Conservation (phyloP, 2,329 filamentous ascomycete species). For the Clonostachys chloroleuca region DNA sequence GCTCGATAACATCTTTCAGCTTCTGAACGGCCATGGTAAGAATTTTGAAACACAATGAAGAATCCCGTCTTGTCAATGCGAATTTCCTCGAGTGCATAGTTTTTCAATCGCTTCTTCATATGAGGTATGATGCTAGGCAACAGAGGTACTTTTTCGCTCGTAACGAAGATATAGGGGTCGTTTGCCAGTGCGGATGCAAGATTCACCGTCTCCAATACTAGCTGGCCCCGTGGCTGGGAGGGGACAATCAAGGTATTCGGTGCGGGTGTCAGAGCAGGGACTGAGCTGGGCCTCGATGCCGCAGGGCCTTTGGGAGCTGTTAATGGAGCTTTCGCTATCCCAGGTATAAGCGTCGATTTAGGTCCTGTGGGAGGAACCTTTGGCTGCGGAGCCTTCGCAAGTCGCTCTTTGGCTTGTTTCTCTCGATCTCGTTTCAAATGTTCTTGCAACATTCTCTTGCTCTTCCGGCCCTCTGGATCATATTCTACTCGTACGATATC, state of each 20-base stretch:
- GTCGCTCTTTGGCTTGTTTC: constrained; percentile 40
- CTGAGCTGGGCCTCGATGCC: constrained; percentile 36
- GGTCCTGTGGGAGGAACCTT: constrained; percentile 31
- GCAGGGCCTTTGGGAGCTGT: constrained; percentile 86
- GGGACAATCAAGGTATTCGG: constrained; percentile 17
- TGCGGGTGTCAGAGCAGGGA: constrained; percentile 8
- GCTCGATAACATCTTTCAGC: constrained; percentile 74
- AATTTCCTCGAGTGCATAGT: constrained; percentile 76
- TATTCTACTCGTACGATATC: constrained; percentile 77
- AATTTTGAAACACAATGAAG: constrained; percentile 86
- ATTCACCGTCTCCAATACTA: constrained; percentile 59
- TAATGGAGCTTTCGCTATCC: constrained; percentile 55
- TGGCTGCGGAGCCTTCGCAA: constrained; percentile 14
- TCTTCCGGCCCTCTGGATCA: constrained; percentile 83
- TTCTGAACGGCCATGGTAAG: constrained; percentile 70
- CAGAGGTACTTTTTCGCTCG: constrained; percentile 82
- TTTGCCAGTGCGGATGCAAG: constrained; percentile 67
- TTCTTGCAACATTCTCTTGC: constrained; percentile 71
- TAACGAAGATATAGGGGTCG: constrained; percentile 86
- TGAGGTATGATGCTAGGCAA: constrained; percentile 82
- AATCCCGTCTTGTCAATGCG: constrained; percentile 83
- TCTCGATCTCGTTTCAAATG: constrained; percentile 66
- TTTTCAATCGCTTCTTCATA: constrained; percentile 83
- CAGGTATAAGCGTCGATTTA: constrained; percentile 17
- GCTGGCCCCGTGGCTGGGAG: constrained; percentile 17